These are phyloP conservation scores for Xylaria bambusicola DNA, from an alignment of 495 filamentous ascomycete genomes.

Conservation along the genomic window DNA sequence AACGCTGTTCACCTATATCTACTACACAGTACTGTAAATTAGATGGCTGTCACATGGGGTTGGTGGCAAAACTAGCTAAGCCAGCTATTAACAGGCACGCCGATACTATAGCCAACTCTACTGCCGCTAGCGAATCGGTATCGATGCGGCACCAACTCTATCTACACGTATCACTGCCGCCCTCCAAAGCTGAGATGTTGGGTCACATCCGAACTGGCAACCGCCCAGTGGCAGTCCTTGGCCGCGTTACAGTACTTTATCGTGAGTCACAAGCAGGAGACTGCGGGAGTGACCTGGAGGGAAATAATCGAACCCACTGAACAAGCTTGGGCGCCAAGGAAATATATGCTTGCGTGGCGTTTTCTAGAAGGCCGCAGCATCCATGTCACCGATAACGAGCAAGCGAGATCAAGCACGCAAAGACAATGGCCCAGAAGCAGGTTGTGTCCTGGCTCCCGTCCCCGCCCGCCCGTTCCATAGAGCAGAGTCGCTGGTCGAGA, in stretches of 20 bases:
- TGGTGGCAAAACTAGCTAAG: constrained; percentile 6
- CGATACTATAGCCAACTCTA: not conserved
- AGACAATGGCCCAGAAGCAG: not conserved
- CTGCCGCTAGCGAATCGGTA: constrained; percentile 16
- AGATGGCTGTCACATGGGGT: constrained; percentile 3
- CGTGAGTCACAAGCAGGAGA: constrained; percentile 7
- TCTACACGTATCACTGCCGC: constrained; percentile 4
- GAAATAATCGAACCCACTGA: constrained; percentile 5
- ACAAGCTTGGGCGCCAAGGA: constrained; percentile 15
- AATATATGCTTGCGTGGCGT: constrained; percentile 5
- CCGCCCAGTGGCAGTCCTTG: constrained; percentile 12
- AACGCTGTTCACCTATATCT: not conserved
- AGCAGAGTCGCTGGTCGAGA: not conserved
- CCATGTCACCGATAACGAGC: constrained; percentile 17
- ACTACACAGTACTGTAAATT: too few species aligned
- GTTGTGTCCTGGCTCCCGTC: too few species aligned
- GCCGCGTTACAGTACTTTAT: not conserved
- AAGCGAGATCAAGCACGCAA: constrained; percentile 14
- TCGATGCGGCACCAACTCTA: constrained; percentile 12
- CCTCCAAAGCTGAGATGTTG: constrained; percentile 12
- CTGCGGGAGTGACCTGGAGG: constrained; percentile 4
- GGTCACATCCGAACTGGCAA: constrained; percentile 18
- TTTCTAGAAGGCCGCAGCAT: constrained; percentile 17
- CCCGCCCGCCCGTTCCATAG: not conserved
- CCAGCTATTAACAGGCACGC: constrained; percentile 11